Evolutionary conservation across 768 basidiomycete species (phyloP), one percentile per base, ranked within the genome.

Genomic region (Agrocybe pediades): DNA sequence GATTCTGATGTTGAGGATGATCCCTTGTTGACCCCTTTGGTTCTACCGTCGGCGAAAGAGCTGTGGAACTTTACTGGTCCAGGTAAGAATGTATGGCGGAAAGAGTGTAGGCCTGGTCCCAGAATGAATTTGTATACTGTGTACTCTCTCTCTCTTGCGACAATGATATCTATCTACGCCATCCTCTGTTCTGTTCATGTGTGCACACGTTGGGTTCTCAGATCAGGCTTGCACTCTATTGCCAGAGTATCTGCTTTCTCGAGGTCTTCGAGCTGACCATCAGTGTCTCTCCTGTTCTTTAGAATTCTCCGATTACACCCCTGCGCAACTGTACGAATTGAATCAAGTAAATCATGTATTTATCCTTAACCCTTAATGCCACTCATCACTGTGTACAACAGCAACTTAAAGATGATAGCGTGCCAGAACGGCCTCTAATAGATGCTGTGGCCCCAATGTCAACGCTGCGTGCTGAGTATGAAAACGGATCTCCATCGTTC

Each of bases 381-480:
- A 46, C 25, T 47, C 15, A 40, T 27, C 4, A 33, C 25, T 52
- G 11, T 30, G 9, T 23, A 15, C 17, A 17, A 25, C 39, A 72
- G 71, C 61, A 66, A 62, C 59, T 73, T 1, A 58, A 71, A n/a
- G 64, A 72, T 24, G 76, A 76, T 17, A 72, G 69, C 19, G 64
- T 75, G 21, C 66, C 69, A 5, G 58, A 65, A 39, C 75, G 79
- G 13, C 84, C 84, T 6, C 72, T 89, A 43, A 77, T 92, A 54
- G 79, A 81, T 26, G 63, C 69, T 16, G 71, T 87, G 45, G 72
- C 74, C 9, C 74, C 83, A 2, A 81, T 88, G 56, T 67, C 76
- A 1, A 68, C 68, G 2, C 72, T 92, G 41, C 82, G 86, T 24
- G 73, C 68, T 5, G 90, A 92, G 69, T 92, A 92, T 60, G 81